Conservation (phyloP, 371 early-diverging fungal genomes). For the Mucor irregularis region DNA sequence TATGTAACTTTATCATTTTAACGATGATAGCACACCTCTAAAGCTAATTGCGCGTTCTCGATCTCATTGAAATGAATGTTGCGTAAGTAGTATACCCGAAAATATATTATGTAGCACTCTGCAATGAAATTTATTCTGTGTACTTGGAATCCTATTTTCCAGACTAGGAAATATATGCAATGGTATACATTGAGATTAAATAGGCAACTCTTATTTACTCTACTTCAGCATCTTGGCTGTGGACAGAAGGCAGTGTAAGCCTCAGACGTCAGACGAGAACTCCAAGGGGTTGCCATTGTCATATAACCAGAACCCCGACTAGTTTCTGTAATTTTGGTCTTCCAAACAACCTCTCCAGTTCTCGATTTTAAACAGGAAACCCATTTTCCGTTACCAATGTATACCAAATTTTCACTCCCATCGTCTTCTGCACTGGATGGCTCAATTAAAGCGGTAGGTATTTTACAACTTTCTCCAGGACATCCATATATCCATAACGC, state of each 20-base stretch:
- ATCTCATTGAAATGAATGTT: no score
- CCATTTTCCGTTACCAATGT: slow-evolving; percentile 30
- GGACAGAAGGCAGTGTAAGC: slow-evolving; percentile 20
- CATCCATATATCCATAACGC: slow-evolving; percentile 36
- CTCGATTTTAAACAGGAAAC: slow-evolving; percentile 26
- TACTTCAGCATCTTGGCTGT: no score
- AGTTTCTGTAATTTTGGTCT: slow-evolving; percentile 18
- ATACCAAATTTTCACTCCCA: slow-evolving; percentile 9
- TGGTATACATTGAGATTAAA: not conserved
- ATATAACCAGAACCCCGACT: slow-evolving; percentile 23
- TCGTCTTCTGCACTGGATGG: slow-evolving; percentile 9
- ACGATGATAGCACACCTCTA: no score
- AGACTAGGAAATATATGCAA: no score
- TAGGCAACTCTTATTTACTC: no score
- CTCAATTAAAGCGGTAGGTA: slow-evolving; percentile 31
- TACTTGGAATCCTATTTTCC: no score
- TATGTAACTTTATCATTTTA: no score
- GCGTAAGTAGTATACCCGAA: no score
- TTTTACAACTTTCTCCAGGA: slow-evolving; percentile 27
- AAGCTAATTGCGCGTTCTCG: no score
- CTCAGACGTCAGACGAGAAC: slow-evolving; percentile 36
- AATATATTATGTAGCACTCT: no score
- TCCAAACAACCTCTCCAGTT: slow-evolving; percentile 30
- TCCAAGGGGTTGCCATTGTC: slow-evolving; percentile 41
- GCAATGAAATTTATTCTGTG: no score